Conservation (phyloP, 2,329 filamentous ascomycete species). For the Phoma sp. region DNA sequence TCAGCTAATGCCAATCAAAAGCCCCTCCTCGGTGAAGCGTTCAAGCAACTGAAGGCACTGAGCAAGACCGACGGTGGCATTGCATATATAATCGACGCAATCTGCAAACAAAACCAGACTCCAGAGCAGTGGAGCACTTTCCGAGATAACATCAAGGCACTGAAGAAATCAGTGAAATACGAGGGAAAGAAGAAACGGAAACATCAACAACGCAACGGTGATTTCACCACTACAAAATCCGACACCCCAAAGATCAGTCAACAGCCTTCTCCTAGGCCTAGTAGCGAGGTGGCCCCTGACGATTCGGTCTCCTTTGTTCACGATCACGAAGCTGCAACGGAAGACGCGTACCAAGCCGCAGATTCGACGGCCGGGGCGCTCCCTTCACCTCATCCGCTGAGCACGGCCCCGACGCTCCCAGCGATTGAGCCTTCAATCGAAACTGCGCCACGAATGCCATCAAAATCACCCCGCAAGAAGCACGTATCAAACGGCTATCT, state of each 20-base stretch:
- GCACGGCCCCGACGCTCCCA: conserved; percentile 38
- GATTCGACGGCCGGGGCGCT: conserved; percentile 8
- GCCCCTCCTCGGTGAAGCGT: conserved; percentile 41
- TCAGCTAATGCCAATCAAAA: conserved; percentile 49
- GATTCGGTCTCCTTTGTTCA: conserved; percentile 32
- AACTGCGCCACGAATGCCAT: conserved; percentile 35
- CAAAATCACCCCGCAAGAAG: conserved; percentile 45
- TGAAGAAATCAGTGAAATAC: conserved; percentile 51
- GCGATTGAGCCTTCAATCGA: conserved; percentile 34
- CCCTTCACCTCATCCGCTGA: conserved; percentile 35
- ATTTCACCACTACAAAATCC: conserved; percentile 45
- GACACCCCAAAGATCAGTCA: conserved; percentile 23
- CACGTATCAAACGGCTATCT: conserved; percentile 29
- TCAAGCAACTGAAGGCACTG: conserved; percentile 54
- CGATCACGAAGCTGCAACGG: conserved; percentile 27
- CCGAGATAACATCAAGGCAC: conserved; percentile 52
- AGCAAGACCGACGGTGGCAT: conserved; percentile 49
- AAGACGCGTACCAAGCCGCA: conserved; percentile 29
- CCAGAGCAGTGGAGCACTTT: conserved; percentile 51
- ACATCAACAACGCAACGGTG: conserved; percentile 23
- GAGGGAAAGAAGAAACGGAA: conserved; percentile 33
- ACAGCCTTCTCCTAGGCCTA: conserved; percentile 33
- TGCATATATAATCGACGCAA: conserved; percentile 51
- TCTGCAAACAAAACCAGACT: conserved; percentile 52
- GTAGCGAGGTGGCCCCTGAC: conserved; percentile 34